Conservation (phyloP, 139 green algal species). For the Chlorella vulgaris region DNA sequence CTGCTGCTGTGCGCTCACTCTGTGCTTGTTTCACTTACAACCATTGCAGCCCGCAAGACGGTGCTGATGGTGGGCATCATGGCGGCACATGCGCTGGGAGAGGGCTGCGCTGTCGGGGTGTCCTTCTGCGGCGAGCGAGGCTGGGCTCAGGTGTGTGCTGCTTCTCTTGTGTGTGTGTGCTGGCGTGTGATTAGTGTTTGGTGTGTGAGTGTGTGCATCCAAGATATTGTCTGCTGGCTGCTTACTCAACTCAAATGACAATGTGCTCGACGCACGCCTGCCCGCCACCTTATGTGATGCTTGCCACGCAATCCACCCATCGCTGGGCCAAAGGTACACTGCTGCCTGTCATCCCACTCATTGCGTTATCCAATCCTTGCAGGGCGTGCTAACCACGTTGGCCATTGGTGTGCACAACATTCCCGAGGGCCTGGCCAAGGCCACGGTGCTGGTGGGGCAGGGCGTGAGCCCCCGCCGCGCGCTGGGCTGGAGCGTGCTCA, state of each 20-base stretch:
- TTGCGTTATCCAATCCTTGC: background rate
- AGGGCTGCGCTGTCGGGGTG: slow-evolving; percentile 95
- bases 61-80: slow-evolving; percentile 96
- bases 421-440: slow-evolving; percentile 94
- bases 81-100: slow-evolving; percentile 94
- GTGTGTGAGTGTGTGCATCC: background rate
- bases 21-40: background rate
- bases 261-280: too few species aligned
- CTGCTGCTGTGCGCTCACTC: too few species aligned
- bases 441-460: slow-evolving; percentile 88
- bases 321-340: background rate
- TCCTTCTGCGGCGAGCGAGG: slow-evolving; percentile 82
- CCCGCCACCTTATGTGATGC: too few species aligned
- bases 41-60: slow-evolving; percentile 75
- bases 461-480: slow-evolving; percentile 73
- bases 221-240: too few species aligned
- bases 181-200: background rate
- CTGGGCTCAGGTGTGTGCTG: slow-evolving; percentile 66
- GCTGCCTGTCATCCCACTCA: too few species aligned
- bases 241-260: too few species aligned
- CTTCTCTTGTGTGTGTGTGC: background rate
- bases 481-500: slow-evolving; percentile 85
- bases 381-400: slow-evolving; percentile 91
- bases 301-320: background rate
- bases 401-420: slow-evolving; percentile 99